phyloP scores from a whole-genome alignment of 2,329 filamentous ascomycete species.

The Trichoderma koningiopsis region DNA sequence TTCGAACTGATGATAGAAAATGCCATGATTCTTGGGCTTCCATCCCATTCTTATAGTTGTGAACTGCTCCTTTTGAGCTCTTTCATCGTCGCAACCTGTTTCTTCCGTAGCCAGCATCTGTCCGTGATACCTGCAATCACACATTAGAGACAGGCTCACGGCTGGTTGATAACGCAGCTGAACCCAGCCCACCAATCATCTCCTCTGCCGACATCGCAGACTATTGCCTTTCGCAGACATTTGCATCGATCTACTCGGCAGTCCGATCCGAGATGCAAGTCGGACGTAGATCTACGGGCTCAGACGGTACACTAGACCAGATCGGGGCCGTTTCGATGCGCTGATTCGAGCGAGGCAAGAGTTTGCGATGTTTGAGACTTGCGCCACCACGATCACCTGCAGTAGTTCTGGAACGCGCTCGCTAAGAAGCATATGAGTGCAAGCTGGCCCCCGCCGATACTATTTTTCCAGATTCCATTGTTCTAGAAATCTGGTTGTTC shows the following conservation, averaged over 20 bases:
- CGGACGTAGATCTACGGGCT: background rate
- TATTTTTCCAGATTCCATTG: background rate
- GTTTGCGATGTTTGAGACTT: slow-evolving; percentile 11
- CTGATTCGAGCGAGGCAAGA: slow-evolving; percentile 9
- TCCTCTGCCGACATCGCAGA: slow-evolving; percentile 10
- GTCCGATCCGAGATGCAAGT: slow-evolving; percentile 17
- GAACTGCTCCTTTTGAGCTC: background rate
- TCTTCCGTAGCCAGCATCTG: background rate
- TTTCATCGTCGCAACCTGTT: background rate
- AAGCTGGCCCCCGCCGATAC: background rate
- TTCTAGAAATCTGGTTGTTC: background rate
- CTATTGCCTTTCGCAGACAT: background rate
- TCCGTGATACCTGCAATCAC: background rate
- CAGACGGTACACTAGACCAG: slow-evolving; percentile 3
- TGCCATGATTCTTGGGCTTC: background rate
- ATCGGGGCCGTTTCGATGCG: background rate
- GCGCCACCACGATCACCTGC: background rate
- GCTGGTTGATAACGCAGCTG: background rate
- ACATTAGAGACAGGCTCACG: background rate
- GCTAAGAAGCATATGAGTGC: background rate
- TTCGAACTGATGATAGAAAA: background rate
- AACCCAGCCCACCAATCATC: background rate
- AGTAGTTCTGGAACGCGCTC: background rate
- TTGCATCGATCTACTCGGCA: slow-evolving; percentile 9
- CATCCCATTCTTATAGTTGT: background rate